These are phyloP conservation scores for Colletotrichum eleusines DNA, from an alignment of 2,329 filamentous ascomycete genomes.

Conservation along the genomic window DNA sequence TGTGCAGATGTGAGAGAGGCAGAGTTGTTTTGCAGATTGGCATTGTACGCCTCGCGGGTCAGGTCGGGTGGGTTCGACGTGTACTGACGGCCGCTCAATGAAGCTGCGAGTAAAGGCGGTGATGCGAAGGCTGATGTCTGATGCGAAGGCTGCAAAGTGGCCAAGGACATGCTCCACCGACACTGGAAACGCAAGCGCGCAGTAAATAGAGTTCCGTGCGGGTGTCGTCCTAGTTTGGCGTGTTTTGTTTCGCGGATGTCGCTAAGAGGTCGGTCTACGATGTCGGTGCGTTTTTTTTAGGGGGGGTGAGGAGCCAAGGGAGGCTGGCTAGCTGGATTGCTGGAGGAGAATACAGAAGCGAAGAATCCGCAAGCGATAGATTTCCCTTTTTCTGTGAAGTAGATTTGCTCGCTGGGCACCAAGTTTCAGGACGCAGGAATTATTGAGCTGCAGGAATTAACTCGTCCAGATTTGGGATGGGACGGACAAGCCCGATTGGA, in stretches of 20 bases:
- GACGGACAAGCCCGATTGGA: slow-evolving; percentile 37
- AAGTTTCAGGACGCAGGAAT: slow-evolving; percentile 41
- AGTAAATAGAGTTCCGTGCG: slow-evolving; percentile 28
- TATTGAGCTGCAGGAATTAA: slow-evolving; percentile 41
- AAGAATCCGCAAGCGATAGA: slow-evolving; percentile 20
- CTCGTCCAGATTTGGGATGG: slow-evolving; percentile 36
- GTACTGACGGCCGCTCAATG: slow-evolving; percentile 65
- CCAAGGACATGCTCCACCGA: slow-evolving; percentile 66
- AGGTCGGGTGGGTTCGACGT: slow-evolving; percentile 64
- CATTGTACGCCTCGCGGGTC: slow-evolving; percentile 69
- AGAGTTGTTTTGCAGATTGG: slow-evolving; percentile 59
- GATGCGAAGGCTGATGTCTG: slow-evolving; percentile 62
- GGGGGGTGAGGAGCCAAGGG: slow-evolving; percentile 29
- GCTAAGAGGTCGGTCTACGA: slow-evolving; percentile 32
- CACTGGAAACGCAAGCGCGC: slow-evolving; percentile 24
- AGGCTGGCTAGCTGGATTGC: slow-evolving; percentile 25
- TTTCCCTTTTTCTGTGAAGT: slow-evolving; percentile 9
- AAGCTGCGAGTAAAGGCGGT: slow-evolving; percentile 58
- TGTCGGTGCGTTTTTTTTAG: slow-evolving; percentile 23
- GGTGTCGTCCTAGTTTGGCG: slow-evolving; percentile 34
- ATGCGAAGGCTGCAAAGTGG: slow-evolving; percentile 72
- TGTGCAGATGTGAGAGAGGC: slow-evolving; percentile 65
- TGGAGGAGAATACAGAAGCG: slow-evolving; percentile 30
- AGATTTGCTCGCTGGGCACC: slow-evolving; percentile 25
- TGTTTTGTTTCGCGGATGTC: slow-evolving; percentile 35